Base-by-base conservation (phyloP, 805 yeast species). In the Candida ulmi region DNA sequence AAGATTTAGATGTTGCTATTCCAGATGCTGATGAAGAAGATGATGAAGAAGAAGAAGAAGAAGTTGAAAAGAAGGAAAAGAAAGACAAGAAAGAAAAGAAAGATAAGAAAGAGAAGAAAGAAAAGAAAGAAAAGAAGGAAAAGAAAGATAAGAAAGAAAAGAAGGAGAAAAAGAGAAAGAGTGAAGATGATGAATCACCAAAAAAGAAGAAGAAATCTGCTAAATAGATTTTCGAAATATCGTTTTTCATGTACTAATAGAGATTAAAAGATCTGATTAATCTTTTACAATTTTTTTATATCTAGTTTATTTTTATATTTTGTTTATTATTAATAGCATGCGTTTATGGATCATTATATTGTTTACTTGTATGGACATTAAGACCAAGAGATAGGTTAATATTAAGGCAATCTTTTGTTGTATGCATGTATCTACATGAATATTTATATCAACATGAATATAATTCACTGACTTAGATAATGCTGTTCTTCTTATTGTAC, bases 61-160 rank as follows among this genome's bases (percentile, higher is more conserved):
- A 41, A 30, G 34, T 39, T 30, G 45, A 44, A 41, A 40, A 42
- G 34, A 44, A 47, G 32, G 60, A 63, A 57, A 61, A 69, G 50
- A 63, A 65, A 38, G 64, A 67, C 50, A 60, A 71, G 55, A 60
- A 64, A 40, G 67, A 72, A 59, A 65, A 71, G 64, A 69, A 68
- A 38, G 65, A 73, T 61, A 64, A 72, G 51, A 65, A 68, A 30
- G 60, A 64, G 40, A 67, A 72, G 59, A 65, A 71, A 64, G 69
- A 68, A 37, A 66, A 73, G 62, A 63, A 72, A 51, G 65, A 68
- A 30, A 63, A 71, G 59, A 65, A 72, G 61, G 69, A 75, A 31
- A 69, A 75, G 65, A 68, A 74, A 57, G 68, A 73, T 30, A 71
- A 76, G 63, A 57, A 72, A 57, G 69, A 70, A 39, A 66, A 71